phyloP scores from a whole-genome alignment of 1,284 basidiomycete genomes.

The Anthracocystis setariae region DNA sequence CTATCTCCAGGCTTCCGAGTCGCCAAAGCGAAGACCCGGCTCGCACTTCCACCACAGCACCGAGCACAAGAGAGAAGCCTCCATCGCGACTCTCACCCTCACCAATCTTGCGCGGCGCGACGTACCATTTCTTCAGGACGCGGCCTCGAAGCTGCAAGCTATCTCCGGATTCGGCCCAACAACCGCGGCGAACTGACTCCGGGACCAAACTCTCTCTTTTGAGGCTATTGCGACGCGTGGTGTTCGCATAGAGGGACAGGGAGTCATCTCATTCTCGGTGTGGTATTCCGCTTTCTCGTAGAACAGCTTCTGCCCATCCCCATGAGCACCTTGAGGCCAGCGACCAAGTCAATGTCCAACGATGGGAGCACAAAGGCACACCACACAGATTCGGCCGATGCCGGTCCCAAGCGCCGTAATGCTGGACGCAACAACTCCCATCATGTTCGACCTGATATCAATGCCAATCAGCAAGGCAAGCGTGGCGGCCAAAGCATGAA shows the following conservation, averaged over 20 bases:
- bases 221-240: neutral
- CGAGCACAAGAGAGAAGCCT: too few species aligned
- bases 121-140: too few species aligned
- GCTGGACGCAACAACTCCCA: slow-evolving; percentile 29
- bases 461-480: slow-evolving; percentile 31
- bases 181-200: neutral
- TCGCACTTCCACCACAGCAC: too few species aligned
- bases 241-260: neutral
- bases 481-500: slow-evolving; percentile 62
- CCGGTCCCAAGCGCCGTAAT: slow-evolving; percentile 23
- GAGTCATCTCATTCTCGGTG: neutral
- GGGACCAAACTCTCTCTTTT: neutral
- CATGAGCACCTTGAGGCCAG: slow-evolving; percentile 51
- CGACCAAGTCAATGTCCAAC: slow-evolving; percentile 41
- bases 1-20: neutral
- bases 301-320: slow-evolving; percentile 4
- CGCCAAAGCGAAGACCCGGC: neutral
- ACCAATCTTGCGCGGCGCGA: neutral
- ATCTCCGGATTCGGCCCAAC: neutral
- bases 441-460: slow-evolving; percentile 20
- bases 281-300: neutral
- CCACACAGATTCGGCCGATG: slow-evolving; percentile 20
- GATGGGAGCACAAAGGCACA: slow-evolving; percentile 27
- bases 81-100: neutral
- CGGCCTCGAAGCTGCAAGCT: neutral